phyloP scores from a whole-genome alignment of 306 rosid genomes.

The Cucurbita maxima region DNA sequence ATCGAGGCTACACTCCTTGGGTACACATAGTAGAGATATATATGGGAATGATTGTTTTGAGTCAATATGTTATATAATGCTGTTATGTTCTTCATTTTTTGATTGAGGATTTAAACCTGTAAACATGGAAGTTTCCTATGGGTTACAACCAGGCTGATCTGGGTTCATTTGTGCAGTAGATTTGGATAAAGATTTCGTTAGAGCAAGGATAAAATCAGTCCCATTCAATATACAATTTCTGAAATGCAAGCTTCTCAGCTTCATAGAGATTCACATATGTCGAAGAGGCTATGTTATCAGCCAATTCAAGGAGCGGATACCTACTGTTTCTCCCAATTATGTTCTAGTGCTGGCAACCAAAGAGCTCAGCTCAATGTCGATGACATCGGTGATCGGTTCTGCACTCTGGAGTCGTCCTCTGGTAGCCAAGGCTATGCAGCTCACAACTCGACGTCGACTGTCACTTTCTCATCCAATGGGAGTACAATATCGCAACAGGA shows the following conservation, averaged over 20 bases:
- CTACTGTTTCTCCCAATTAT: conserved; percentile 40
- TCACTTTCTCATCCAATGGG: conserved; percentile 55
- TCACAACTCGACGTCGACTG: conserved; percentile 45
- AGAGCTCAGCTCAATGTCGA: conserved; percentile 22
- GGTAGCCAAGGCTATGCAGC: conserved; percentile 23
- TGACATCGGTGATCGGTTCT: conserved; percentile 30
- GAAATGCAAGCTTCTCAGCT: conserved; percentile 69
- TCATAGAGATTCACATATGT: conserved; percentile 46
- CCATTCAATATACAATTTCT: conserved; percentile 6
- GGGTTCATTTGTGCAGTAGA: not conserved
- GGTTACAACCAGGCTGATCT: not conserved
- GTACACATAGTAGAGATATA: too few species aligned
- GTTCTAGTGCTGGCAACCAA: conserved; percentile 30
- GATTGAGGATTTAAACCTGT: not conserved
- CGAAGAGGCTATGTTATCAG: conserved; percentile 36
- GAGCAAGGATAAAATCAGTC: not conserved
- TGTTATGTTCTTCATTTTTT: not conserved
- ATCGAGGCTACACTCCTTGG: too few species aligned
- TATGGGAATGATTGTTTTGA: not conserved
- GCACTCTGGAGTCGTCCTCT: conserved; percentile 82
- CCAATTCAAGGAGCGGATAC: conserved; percentile 51
- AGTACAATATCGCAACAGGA: conserved; percentile 67
- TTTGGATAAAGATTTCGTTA: not conserved
- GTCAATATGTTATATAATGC: not conserved
- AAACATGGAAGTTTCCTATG: not conserved